A percentile compares a stretch with the other conserved stretches of the same genome.
phyloP scores from a whole-genome alignment of 1,284 basidiomycete species.

The Cryptococcus wingfieldii region DNA sequence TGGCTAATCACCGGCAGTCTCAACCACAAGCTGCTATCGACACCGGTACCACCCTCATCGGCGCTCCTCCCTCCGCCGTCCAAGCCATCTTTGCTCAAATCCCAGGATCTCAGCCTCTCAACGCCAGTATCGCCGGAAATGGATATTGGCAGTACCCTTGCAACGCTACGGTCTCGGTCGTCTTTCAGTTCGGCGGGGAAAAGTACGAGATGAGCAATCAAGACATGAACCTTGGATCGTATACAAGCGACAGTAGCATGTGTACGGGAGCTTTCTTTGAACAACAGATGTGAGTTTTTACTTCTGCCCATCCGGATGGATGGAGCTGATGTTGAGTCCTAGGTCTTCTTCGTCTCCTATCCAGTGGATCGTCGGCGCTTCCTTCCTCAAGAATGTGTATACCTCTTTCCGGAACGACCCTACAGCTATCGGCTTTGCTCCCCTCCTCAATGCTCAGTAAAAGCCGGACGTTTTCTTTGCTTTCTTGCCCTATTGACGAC shows the following conservation, averaged over 20 bases:
- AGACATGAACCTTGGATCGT: slow-evolving; percentile 67
- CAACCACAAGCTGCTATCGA: slow-evolving; percentile 49
- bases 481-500: too few species aligned
- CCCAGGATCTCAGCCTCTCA: slow-evolving; percentile 59
- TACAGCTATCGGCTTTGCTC: slow-evolving; percentile 51
- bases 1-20: background rate
- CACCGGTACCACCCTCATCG: slow-evolving; percentile 82
- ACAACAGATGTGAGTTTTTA: slow-evolving; percentile 52
- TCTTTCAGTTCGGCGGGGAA: slow-evolving; percentile 68
- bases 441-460: slow-evolving; percentile 18
- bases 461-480: too few species aligned
- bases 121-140: slow-evolving; percentile 55
- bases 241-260: slow-evolving; percentile 47
- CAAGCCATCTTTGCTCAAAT: slow-evolving; percentile 69
- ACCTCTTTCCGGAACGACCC: slow-evolving; percentile 51
- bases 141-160: slow-evolving; percentile 76
- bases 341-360: slow-evolving; percentile 49
- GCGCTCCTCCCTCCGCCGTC: slow-evolving; percentile 66
- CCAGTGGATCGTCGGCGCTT: slow-evolving; percentile 84
- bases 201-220: slow-evolving; percentile 60
- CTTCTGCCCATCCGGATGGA: too few species aligned
- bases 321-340: background rate
- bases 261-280: slow-evolving; percentile 87
- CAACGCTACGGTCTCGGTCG: slow-evolving; percentile 60
- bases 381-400: slow-evolving; percentile 73